Evolutionary conservation across 1,284 basidiomycete species (phyloP).

Genomic region (Tilletiopsis washingtonensis): DNA sequence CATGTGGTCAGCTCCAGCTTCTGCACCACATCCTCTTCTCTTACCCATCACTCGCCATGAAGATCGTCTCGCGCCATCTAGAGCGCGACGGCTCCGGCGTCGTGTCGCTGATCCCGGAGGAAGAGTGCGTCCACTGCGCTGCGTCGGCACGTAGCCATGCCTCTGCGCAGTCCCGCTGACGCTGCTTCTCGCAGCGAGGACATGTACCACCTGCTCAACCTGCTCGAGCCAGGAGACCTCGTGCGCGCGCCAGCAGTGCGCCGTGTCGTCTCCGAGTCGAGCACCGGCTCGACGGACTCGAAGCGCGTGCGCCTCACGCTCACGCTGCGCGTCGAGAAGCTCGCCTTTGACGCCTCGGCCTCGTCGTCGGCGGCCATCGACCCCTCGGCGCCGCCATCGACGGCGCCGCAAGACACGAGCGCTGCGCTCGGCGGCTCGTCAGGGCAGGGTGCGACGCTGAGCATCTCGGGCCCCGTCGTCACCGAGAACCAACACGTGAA

Average conservation of each 20-base stretch:
- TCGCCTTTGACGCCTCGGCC: conserved; percentile 47
- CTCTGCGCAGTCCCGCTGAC: too few species aligned
- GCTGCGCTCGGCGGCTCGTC: conserved; percentile 5
- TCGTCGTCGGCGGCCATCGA: conserved; percentile 29
- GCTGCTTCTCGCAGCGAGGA: too few species aligned
- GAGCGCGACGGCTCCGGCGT: conserved; percentile 44
- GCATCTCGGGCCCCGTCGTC: conserved; percentile 81
- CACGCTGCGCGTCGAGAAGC: conserved; percentile 67
- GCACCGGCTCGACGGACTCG: conserved; percentile 88
- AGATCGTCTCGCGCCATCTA: conserved; percentile 39
- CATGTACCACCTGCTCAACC: conserved; percentile 99
- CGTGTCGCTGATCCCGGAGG: conserved; percentile 39
- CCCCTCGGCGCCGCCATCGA: conserved; percentile 15
- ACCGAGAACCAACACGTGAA: conserved; percentile 85
- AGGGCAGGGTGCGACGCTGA: conserved; percentile 55
- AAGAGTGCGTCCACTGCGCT: conserved; percentile 30
- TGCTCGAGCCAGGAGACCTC: conserved; percentile 71
- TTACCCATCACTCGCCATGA: conserved; percentile 35
- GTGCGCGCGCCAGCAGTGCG: conserved; percentile 83
- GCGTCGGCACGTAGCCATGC: neutral
- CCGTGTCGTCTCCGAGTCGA: conserved; percentile 62
- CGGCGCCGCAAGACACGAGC: neutral
- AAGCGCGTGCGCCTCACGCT: conserved; percentile 77
- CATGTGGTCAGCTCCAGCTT: too few species aligned
- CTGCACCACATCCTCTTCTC: too few species aligned